These are phyloP conservation scores for Mortierella polycephala DNA, from an alignment of 371 early-diverging fungal species.

Conservation along the genomic window DNA sequence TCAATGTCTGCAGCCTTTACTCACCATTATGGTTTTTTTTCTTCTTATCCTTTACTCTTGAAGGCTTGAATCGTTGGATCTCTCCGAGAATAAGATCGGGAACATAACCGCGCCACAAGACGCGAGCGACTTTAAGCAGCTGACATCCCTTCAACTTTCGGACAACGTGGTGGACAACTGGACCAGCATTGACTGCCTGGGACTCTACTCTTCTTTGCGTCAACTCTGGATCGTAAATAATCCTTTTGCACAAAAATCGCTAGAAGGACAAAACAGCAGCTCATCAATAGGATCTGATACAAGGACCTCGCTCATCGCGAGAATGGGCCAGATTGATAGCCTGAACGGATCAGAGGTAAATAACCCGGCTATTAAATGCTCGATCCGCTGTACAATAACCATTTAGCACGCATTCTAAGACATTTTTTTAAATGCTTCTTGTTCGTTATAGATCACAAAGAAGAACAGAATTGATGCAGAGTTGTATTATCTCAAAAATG, in stretches of 20 bases:
- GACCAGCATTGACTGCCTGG: slow-evolving; percentile 40
- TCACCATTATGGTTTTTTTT: not conserved
- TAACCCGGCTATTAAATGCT: too few relatives aligned
- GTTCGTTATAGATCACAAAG: slow-evolving; percentile 51
- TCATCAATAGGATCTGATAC: slow-evolving; percentile 3
- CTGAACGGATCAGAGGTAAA: slow-evolving; percentile 48
- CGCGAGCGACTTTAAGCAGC: slow-evolving; percentile 21
- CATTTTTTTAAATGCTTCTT: not conserved
- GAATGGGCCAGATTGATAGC: slow-evolving; percentile 18
- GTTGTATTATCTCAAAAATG: slow-evolving; percentile 73
- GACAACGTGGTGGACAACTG: slow-evolving; percentile 30
- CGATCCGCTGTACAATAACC: too few relatives aligned
- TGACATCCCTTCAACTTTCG: slow-evolving; percentile 29
- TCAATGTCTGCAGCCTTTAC: not conserved
- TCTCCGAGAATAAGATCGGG: slow-evolving; percentile 52
- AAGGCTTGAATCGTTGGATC: slow-evolving; percentile 44
- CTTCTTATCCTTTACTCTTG: not conserved
- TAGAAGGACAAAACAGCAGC: not conserved
- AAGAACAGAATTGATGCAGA: slow-evolving; percentile 77
- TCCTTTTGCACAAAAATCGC: slow-evolving; percentile 15
- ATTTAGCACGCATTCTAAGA: too few relatives aligned
- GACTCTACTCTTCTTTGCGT: slow-evolving; percentile 18
- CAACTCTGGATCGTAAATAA: slow-evolving; percentile 34
- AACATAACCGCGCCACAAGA: slow-evolving; percentile 26
- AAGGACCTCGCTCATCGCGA: slow-evolving; percentile 24